Percentiles rank a stretch among this genome's conserved stretches.
Evolutionary conservation across 768 basidiomycete genomes (phyloP).

Genomic region (Lactarius tabidus): DNA sequence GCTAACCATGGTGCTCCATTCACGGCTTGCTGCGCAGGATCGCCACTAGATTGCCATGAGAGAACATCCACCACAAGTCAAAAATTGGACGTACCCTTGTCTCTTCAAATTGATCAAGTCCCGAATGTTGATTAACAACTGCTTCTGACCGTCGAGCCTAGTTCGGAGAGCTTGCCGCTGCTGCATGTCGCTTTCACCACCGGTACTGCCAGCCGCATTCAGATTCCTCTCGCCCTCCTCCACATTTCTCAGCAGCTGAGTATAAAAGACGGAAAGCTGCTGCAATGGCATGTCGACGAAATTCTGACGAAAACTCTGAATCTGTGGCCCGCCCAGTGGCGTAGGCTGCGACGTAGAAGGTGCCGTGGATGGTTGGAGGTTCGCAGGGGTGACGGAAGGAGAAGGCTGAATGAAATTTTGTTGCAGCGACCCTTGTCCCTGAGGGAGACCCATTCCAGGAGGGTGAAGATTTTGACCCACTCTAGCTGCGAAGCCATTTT

Average conservation of each 20-base stretch:
- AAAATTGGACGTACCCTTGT: not conserved
- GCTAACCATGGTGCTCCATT: slow-evolving; percentile 5
- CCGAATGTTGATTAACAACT: not conserved
- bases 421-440: slow-evolving; percentile 13
- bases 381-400: slow-evolving; percentile 5
- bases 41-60: slow-evolving; percentile 10
- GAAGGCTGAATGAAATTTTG: slow-evolving; percentile 13
- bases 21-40: slow-evolving; percentile 9
- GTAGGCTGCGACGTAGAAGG: slow-evolving; percentile 7
- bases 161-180: slow-evolving; percentile 6
- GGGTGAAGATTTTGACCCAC: slow-evolving; percentile 15
- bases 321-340: slow-evolving; percentile 2
- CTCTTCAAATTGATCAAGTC: slow-evolving; percentile 7
- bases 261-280: not conserved
- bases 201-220: not conserved
- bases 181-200: slow-evolving; percentile 4
- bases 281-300: not conserved
- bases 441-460: slow-evolving; percentile 13
- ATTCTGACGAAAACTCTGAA: not conserved
- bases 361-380: not conserved
- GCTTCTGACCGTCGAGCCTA: slow-evolving; percentile 6
- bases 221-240: slow-evolving; percentile 12
- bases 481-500: slow-evolving; percentile 11
- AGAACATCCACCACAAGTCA: not conserved
- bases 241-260: not conserved